Percentiles rank a stretch among this genome's conserved stretches.
Evolutionary conservation across 129 eudicot genomes (phyloP).

Genomic region (Artemisia tridentata): DNA sequence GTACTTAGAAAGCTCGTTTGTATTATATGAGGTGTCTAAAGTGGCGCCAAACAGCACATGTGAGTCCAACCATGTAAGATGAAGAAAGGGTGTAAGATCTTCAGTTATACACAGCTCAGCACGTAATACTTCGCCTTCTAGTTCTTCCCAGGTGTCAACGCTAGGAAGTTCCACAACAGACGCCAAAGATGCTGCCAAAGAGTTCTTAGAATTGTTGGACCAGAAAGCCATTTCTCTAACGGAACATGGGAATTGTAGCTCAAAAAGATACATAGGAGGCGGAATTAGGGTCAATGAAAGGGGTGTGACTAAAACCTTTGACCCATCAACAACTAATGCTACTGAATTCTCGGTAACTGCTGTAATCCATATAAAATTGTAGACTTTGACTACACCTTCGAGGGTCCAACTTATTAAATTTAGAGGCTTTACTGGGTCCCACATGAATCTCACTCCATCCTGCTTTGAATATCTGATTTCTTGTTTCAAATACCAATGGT

Average conservation of each 20-base stretch:
- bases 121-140: constrained; percentile 60
- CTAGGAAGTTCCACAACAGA: constrained; percentile 83
- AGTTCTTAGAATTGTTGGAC: constrained; percentile 49
- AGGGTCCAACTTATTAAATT: constrained; percentile 73
- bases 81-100: constrained; percentile 42
- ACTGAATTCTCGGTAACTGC: constrained; percentile 74
- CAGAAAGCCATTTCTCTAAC: constrained; percentile 63
- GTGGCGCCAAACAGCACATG: constrained; percentile 58
- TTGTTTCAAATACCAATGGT: constrained; percentile 93
- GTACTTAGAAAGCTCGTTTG: too few species aligned
- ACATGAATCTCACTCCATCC: constrained; percentile 63
- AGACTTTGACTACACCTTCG: constrained; percentile 47
- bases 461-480: constrained; percentile 59
- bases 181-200: constrained; percentile 72
- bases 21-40: too few species aligned
- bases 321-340: constrained; percentile 83
- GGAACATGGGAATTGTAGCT: constrained; percentile 62
- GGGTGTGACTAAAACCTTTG: constrained; percentile 74
- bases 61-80: constrained; percentile 86
- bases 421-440: constrained; percentile 79
- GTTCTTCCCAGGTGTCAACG: constrained; percentile 72
- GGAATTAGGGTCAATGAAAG: constrained; percentile 71
- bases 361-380: constrained; percentile 74
- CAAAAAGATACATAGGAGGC: constrained; percentile 83
- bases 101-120: constrained; percentile 46